Percentiles rank a stretch among this genome's conserved stretches.
These are phyloP conservation scores for Suillus subluteus DNA, from an alignment of 768 basidiomycete genomes.

Conservation along the genomic window DNA sequence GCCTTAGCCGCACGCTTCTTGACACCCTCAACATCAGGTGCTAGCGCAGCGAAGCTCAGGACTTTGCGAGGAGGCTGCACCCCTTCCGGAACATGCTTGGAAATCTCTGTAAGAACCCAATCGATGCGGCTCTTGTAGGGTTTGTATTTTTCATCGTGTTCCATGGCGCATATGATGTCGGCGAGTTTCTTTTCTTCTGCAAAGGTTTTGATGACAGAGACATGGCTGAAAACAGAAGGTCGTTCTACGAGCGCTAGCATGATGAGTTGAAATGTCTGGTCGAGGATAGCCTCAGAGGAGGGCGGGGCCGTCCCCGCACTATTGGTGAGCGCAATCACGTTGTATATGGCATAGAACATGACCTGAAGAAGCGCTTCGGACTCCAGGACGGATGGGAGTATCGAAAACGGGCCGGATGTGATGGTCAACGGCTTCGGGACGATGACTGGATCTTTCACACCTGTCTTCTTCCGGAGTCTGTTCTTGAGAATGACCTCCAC, in stretches of 20 bases:
- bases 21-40: slow-evolving; percentile 61
- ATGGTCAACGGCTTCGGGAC: slow-evolving; percentile 74
- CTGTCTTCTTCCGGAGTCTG: slow-evolving; percentile 66
- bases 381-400: slow-evolving; percentile 65
- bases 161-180: slow-evolving; percentile 75
- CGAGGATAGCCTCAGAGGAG: slow-evolving; percentile 87
- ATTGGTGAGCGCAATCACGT: slow-evolving; percentile 70
- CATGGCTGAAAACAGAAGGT: slow-evolving; percentile 58
- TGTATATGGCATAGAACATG: slow-evolving; percentile 81
- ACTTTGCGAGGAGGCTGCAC: slow-evolving; percentile 54
- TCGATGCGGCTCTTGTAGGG: slow-evolving; percentile 68
- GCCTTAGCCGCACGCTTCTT: slow-evolving; percentile 88
- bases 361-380: slow-evolving; percentile 76
- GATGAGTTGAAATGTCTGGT: slow-evolving; percentile 83
- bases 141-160: slow-evolving; percentile 77
- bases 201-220: slow-evolving; percentile 58
- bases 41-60: slow-evolving; percentile 37
- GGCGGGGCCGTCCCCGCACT: slow-evolving; percentile 62
- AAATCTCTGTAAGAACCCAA: slow-evolving; percentile 75
- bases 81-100: slow-evolving; percentile 56
- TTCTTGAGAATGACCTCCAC: slow-evolving; percentile 77
- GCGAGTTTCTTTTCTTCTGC: slow-evolving; percentile 65
- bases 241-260: slow-evolving; percentile 86
- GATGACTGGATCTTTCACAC: slow-evolving; percentile 68
- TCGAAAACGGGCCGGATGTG: slow-evolving; percentile 67